Percentiles rank a stretch among this genome's conserved stretches.
These are phyloP conservation scores for Hypoxylon cercidicola DNA, from an alignment of 495 filamentous ascomycete genomes.

Conservation along the genomic window DNA sequence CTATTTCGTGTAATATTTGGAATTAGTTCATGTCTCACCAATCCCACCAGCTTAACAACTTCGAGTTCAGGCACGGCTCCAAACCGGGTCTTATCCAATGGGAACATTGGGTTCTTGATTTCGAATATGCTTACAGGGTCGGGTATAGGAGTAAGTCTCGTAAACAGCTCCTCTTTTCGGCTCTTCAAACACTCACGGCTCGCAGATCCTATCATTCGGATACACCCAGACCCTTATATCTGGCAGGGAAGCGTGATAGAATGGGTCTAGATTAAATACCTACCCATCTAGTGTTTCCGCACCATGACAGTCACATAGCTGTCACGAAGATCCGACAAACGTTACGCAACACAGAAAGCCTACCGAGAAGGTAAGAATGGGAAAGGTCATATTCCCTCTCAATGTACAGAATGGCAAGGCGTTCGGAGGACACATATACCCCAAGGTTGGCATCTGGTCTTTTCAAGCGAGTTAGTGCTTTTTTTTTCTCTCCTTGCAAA, in stretches of 20 bases:
- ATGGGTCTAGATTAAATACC: constrained; percentile 20
- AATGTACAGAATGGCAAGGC: constrained; percentile 14
- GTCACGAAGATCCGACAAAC: neutral
- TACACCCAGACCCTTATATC: constrained; percentile 43
- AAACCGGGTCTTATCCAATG: constrained; percentile 41
- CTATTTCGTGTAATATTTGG: neutral
- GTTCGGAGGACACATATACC: constrained; percentile 37
- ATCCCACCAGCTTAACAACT: constrained; percentile 31
- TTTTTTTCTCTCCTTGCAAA: neutral
- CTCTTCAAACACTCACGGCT: constrained; percentile 6
- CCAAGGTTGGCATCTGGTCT: constrained; percentile 20
- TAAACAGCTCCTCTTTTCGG: neutral
- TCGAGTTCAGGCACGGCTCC: constrained; percentile 40
- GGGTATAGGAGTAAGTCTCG: constrained; percentile 39
- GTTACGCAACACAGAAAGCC: neutral
- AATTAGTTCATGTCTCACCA: constrained; percentile 6
- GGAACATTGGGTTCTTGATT: constrained; percentile 47
- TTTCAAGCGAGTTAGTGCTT: neutral
- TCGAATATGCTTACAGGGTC: constrained; percentile 39
- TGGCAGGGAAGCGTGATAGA: constrained; percentile 39
- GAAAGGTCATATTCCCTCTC: neutral
- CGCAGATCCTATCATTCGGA: constrained; percentile 40
- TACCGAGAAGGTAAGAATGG: neutral
- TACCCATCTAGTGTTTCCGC: neutral
- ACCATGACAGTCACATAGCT: neutral